phyloP scores from a whole-genome alignment of 139 green algal genomes.

The Chlamydomonas incerta region DNA sequence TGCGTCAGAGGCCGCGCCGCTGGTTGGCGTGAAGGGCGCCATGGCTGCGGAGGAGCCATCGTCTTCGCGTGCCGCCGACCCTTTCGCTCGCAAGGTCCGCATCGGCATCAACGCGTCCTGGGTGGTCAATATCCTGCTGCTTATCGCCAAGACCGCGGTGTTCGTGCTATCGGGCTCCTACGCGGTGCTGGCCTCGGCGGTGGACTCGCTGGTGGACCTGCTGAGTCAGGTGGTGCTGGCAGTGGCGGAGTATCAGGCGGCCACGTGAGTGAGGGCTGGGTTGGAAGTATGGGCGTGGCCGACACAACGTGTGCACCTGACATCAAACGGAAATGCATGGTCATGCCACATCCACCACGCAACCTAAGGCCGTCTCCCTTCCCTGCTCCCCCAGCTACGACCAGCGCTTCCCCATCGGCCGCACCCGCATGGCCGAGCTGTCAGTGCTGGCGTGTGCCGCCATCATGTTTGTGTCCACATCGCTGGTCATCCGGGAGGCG shows the following conservation, averaged over 20 bases:
- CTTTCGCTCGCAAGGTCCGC: not conserved
- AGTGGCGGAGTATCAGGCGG: constrained; percentile 59
- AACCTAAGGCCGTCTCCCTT: not conserved
- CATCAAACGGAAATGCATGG: not conserved
- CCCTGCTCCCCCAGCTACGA: not conserved
- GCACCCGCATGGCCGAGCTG: constrained; percentile 30
- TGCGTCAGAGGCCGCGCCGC: too few relatives aligned
- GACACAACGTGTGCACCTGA: not conserved
- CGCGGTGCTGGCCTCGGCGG: constrained; percentile 71
- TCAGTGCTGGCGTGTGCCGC: constrained; percentile 15
- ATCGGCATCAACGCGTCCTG: constrained; percentile 47
- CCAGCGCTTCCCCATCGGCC: constrained; percentile 24
- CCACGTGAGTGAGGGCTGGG: not conserved
- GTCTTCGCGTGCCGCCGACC: not conserved
- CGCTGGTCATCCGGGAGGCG: constrained; percentile 24
- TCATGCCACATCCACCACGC: not conserved
- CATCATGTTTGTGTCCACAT: constrained; percentile 36
- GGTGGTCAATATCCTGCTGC: constrained; percentile 51
- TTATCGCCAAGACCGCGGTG: not conserved
- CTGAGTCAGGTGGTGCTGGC: constrained; percentile 74
- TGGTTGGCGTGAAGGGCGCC: too few relatives aligned
- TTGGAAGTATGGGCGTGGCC: too few relatives aligned
- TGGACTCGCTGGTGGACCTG: constrained; percentile 80
- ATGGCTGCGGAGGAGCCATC: too few relatives aligned
- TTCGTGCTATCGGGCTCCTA: constrained; percentile 41